Percentiles rank a stretch among this genome's conserved stretches.
phyloP scores from a whole-genome alignment of 495 filamentous ascomycete species.

The Terfezia claveryi region DNA sequence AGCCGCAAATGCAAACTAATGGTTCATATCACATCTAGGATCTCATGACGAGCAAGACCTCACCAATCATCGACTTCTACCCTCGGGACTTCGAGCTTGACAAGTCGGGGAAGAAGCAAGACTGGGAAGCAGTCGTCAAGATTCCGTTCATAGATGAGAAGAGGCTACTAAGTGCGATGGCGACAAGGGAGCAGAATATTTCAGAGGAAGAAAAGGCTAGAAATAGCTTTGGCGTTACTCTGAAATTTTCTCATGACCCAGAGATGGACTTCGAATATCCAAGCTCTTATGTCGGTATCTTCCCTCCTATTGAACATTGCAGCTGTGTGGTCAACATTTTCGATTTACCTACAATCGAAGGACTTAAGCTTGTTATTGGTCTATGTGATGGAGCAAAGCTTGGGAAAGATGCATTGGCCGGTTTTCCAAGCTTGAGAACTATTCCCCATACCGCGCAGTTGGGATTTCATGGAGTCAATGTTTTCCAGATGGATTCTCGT shows the following conservation, averaged over 20 bases:
- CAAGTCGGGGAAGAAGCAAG: constrained; percentile 99
- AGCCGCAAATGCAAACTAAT: not conserved
- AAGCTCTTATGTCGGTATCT: constrained; percentile 70
- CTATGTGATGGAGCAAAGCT: constrained; percentile 73
- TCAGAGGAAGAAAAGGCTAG: constrained; percentile 52
- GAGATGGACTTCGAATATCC: constrained; percentile 59
- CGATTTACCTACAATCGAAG: constrained; percentile 80
- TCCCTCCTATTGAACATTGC: constrained; percentile 71
- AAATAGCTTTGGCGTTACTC: constrained; percentile 73
- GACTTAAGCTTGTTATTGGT: constrained; percentile 64
- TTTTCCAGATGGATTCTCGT: constrained; percentile 93
- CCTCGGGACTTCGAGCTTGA: constrained; percentile 93
- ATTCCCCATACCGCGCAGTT: constrained; percentile 58
- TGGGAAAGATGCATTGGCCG: constrained; percentile 59
- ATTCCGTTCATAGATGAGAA: constrained; percentile 96
- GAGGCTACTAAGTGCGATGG: constrained; percentile 65
- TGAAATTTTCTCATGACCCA: constrained; percentile 77
- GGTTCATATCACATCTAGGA: constrained; percentile 19
- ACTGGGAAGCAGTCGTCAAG: constrained; percentile 98
- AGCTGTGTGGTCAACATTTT: constrained; percentile 88
- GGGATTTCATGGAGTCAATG: constrained; percentile 75
- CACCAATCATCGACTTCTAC: constrained; percentile 98
- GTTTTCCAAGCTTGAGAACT: constrained; percentile 74
- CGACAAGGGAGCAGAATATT: constrained; percentile 53
- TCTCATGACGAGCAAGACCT: constrained; percentile 73